Evolutionary conservation across 78 protist genomes (phyloP).

Genomic region (Capsaspora owczarzaki): DNA sequence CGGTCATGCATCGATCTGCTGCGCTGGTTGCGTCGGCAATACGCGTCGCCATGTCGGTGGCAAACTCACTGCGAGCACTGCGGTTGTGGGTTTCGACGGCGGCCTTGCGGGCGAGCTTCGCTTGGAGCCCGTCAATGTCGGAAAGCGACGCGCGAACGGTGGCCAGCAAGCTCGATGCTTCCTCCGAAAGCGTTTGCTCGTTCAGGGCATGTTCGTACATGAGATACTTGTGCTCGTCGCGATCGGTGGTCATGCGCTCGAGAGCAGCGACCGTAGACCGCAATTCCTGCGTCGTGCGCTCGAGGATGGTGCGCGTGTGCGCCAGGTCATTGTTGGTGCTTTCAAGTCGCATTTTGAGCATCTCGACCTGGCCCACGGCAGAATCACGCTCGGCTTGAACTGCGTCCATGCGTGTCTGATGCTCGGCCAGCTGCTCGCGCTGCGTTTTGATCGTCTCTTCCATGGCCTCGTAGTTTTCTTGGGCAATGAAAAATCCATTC

Average conservation of each 20-base stretch:
- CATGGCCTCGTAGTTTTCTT: not conserved
- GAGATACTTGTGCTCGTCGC: not conserved
- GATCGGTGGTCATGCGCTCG: not conserved
- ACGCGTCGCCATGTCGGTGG: no score
- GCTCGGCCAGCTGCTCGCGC: not conserved
- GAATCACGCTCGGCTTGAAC: not conserved
- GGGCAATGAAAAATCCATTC: constrained; percentile 32
- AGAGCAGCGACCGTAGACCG: not conserved
- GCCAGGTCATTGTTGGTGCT: not conserved
- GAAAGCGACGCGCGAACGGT: not conserved
- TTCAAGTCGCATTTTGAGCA: not conserved
- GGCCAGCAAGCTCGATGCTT: not conserved
- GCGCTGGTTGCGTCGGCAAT: no score
- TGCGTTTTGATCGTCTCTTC: not conserved
- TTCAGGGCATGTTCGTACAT: not conserved
- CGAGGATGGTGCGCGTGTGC: not conserved
- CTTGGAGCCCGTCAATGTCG: not conserved
- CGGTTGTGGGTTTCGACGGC: not conserved
- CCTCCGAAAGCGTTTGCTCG: not conserved
- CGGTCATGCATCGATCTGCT: no score
- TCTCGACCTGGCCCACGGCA: no score
- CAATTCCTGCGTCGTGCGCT: not conserved
- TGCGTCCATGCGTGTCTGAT: not conserved
- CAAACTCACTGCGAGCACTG: no score
- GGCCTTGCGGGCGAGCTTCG: constrained; percentile 11